These are phyloP conservation scores for Colletotrichum sp. DNA, from an alignment of 2,329 filamentous ascomycete genomes.

Conservation along the genomic window DNA sequence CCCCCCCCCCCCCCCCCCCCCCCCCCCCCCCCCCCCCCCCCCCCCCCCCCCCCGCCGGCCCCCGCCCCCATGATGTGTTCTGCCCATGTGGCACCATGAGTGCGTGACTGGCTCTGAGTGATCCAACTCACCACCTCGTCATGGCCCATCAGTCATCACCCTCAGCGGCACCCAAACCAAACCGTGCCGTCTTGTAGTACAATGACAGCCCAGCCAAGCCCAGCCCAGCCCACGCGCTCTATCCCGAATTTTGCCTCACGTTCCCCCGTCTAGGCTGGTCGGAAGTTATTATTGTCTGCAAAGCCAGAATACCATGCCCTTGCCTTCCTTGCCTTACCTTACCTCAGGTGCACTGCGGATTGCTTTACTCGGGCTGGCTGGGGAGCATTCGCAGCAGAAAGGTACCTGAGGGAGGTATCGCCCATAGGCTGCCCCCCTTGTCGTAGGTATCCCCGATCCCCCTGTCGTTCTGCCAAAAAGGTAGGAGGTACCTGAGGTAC, in stretches of 20 bases:
- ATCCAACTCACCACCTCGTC: neutral
- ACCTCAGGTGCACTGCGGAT: neutral
- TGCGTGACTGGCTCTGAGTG: constrained; percentile 1
- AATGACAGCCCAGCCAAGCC: neutral
- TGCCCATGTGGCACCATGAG: constrained; percentile 6
- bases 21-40: too few relatives aligned
- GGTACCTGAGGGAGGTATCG: neutral
- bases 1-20: too few relatives aligned
- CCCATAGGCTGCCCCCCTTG: neutral
- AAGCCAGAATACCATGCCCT: neutral
- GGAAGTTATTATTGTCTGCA: neutral
- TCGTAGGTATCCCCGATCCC: neutral
- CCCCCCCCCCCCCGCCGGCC: too few relatives aligned
- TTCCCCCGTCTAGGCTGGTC: neutral
- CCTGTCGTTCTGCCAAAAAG: constrained; percentile 6
- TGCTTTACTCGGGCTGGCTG: neutral
- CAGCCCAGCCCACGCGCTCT: neutral
- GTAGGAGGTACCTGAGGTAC: constrained; percentile 11
- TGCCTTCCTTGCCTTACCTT: neutral
- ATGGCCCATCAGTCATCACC: neutral
- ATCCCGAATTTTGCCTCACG: neutral
- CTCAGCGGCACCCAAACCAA: neutral
- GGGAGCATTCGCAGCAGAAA: neutral
- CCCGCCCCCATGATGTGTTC: constrained; percentile 3
- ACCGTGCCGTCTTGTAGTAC: neutral